phyloP scores from a whole-genome alignment of 345 rosid genomes.

The Populus tremula region DNA sequence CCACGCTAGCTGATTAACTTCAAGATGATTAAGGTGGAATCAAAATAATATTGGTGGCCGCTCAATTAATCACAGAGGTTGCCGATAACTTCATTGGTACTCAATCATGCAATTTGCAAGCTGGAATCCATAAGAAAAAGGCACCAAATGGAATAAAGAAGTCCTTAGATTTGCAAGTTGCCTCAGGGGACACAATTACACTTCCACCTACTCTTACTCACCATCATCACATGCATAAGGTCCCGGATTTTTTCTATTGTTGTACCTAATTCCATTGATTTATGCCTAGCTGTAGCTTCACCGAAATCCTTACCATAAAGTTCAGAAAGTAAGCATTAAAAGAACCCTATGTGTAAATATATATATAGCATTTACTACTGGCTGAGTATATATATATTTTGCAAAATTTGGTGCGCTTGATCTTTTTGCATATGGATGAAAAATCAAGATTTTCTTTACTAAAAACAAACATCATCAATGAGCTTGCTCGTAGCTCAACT shows the following conservation, averaged over 20 bases:
- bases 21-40: neutral
- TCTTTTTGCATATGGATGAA: no score
- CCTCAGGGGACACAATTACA: neutral
- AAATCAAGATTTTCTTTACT: no score
- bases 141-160: neutral
- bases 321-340: neutral
- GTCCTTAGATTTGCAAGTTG: neutral
- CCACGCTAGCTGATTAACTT: neutral
- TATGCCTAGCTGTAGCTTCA: neutral
- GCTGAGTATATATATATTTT: no score
- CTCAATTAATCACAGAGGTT: neutral
- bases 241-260: neutral
- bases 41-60: neutral
- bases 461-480: no score
- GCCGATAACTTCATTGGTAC: neutral
- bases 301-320: neutral
- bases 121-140: neutral
- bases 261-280: neutral
- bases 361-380: no score
- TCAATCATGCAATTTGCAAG: neutral
- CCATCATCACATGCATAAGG: neutral
- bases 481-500: no score
- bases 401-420: no score
- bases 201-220: neutral
- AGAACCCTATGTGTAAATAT: no score